Evolutionary conservation across 305 asterid genomes (phyloP), one percentile per base, ranked within the genome.

Genomic region (Fraxinus baroniana): DNA sequence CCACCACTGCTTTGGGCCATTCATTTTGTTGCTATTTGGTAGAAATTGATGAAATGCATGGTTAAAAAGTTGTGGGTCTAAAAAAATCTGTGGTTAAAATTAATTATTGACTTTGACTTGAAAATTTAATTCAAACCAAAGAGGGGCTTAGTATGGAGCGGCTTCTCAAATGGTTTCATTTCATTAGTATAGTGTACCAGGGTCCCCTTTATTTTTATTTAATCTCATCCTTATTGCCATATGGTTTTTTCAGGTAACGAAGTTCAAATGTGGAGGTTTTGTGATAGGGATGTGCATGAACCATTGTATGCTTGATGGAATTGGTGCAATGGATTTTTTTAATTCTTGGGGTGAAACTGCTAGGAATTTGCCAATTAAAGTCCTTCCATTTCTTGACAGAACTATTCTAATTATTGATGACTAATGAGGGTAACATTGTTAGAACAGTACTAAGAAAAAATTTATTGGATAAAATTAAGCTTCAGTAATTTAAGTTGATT

Each of bases 221-320:
- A 15, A 15, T 49, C 20, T 15, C 20, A 49, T 49, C 60, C 60
- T 15, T 15, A 49, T 15, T 15, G 60, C 60, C 60, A 49, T 49
- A 1, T 7, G 60, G 0, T 49, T 49, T 46, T 62, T 70, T 32
- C 85, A 95, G 98, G 97, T 94, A 79, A 95, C 99, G 4, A 91
- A 91, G 84, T 95, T 95, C 94, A 92, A 92, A 82, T 92, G 98
- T 85, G 99, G 99, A 28, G 99, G 99, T 15, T 94, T 94, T 82
- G 97, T 90, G 17, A 88, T 94, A 0, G 99, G 98, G 5, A 24
- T 95, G 73, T 88, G 98, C 88, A 90, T 94, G 97, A 94, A 95
- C 82, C 99, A 95, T 74, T 90, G 96, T 78, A 90, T 94, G 96
- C 89, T 90, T 55, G 99, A 95, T 76, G 99, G 99, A 57, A 90